Percentiles rank a stretch among this genome's conserved stretches.
phyloP scores from a whole-genome alignment of 1,284 basidiomycete genomes.

The Inonotus hispidus region DNA sequence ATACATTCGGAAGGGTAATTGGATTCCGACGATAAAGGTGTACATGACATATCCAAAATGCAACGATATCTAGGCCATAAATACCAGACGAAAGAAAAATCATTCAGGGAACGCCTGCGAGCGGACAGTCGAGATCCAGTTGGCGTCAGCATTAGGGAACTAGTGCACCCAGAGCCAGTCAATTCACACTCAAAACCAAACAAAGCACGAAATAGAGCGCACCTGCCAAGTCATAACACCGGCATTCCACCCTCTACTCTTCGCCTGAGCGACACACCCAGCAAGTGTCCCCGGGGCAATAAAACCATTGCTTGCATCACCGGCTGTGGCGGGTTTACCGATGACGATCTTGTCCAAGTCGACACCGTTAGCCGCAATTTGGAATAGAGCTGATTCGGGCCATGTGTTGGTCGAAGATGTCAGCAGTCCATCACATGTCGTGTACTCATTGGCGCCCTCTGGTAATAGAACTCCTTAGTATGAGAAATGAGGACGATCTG shows the following conservation, averaged over 20 bases:
- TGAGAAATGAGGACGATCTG: not conserved
- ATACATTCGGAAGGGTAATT: too few species aligned
- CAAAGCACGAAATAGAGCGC: constrained; percentile 19
- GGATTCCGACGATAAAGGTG: too few species aligned
- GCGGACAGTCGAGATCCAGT: constrained; percentile 47
- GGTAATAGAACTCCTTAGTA: constrained; percentile 1
- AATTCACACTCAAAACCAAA: not conserved
- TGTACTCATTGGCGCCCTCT: constrained; percentile 56
- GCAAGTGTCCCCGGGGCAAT: constrained; percentile 49
- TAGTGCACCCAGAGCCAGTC: constrained; percentile 23
- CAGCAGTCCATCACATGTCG: constrained; percentile 49
- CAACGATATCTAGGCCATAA: too few species aligned
- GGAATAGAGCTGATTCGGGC: constrained; percentile 50
- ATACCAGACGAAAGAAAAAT: not conserved
- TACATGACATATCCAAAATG: too few species aligned
- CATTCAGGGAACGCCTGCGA: constrained; percentile 36
- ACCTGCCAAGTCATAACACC: constrained; percentile 51
- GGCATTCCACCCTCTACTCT: constrained; percentile 52
- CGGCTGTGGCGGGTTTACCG: constrained; percentile 51
- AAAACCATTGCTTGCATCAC: constrained; percentile 55
- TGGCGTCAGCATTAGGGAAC: constrained; percentile 40
- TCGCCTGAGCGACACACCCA: constrained; percentile 47
- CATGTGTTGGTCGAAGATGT: constrained; percentile 45
- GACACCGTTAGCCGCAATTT: constrained; percentile 54
- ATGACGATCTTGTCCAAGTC: constrained; percentile 47